These are phyloP conservation scores for Aspergillus sojae DNA, from an alignment of 2,329 filamentous ascomycete species.

Conservation along the genomic window DNA sequence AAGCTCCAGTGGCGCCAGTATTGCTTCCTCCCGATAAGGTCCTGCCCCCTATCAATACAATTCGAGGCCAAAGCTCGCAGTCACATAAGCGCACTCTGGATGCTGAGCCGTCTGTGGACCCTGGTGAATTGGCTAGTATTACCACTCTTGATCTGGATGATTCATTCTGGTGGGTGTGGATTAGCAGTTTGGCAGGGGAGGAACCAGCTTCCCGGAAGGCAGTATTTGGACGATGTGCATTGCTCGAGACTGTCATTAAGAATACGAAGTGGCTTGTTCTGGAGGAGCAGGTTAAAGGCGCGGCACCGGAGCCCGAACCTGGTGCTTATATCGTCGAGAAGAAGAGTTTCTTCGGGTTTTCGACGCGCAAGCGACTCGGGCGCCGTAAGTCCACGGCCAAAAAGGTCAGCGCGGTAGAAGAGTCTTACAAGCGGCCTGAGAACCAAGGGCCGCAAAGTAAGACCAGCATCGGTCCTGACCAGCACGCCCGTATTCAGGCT, in stretches of 20 bases:
- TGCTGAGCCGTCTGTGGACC: conserved; percentile 70
- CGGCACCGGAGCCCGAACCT: conserved; percentile 78
- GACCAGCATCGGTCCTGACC: conserved; percentile 82
- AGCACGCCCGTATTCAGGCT: conserved; percentile 89
- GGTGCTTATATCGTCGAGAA: conserved; percentile 94
- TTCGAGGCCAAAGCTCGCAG: conserved; percentile 80
- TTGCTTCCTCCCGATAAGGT: conserved; percentile 90
- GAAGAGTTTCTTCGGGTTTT: conserved; percentile 87
- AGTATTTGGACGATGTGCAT: conserved; percentile 88
- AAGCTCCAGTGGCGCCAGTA: conserved; percentile 62
- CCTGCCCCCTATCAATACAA: conserved; percentile 75
- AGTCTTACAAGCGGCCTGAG: conserved; percentile 55
- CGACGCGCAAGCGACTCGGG: conserved; percentile 67
- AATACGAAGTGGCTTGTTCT: conserved; percentile 88
- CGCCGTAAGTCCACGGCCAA: conserved; percentile 74
- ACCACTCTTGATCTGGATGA: conserved; percentile 84
- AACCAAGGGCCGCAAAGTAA: conserved; percentile 67
- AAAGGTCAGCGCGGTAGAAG: conserved; percentile 52
- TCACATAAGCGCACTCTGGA: conserved; percentile 77
- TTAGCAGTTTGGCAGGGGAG: conserved; percentile 89
- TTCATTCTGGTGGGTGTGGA: conserved; percentile 99
- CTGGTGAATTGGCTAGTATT: conserved; percentile 93
- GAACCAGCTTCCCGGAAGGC: conserved; percentile 84
- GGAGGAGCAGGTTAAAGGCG: conserved; percentile 94
- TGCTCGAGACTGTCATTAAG: conserved; percentile 83